Evolutionary conservation across 768 basidiomycete species (phyloP).

Genomic region (Aureoboletus auriporus): DNA sequence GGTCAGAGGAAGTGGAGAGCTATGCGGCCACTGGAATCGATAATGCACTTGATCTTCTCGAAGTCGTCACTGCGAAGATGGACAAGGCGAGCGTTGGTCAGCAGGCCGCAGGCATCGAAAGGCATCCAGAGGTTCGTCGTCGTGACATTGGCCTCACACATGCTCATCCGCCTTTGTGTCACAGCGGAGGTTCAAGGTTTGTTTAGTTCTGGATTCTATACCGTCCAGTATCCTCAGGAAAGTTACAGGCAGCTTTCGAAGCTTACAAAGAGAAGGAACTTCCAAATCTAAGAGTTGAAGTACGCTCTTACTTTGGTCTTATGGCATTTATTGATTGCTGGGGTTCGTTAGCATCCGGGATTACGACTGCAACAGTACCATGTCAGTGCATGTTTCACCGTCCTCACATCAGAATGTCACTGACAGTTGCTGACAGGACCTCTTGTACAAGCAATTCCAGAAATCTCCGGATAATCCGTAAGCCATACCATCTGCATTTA

Average conservation of each 20-base stretch:
- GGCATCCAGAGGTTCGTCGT: conserved; percentile 82
- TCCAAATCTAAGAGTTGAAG: conserved; percentile 72
- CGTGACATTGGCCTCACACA: background rate
- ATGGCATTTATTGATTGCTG: conserved; percentile 9
- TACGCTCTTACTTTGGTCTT: conserved; percentile 30
- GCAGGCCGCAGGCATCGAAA: conserved; percentile 82
- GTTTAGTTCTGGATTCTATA: background rate
- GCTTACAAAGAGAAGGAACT: conserved; percentile 87
- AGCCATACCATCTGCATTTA: conserved; percentile 20
- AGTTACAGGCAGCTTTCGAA: conserved; percentile 72
- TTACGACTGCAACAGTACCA: conserved; percentile 89
- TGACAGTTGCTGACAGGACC: conserved; percentile 47
- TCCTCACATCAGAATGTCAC: background rate
- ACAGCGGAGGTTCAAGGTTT: conserved; percentile 86
- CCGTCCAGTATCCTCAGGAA: conserved; percentile 3
- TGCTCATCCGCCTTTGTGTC: conserved; percentile 10
- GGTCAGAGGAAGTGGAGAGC: conserved; percentile 51
- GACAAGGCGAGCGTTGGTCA: conserved; percentile 90
- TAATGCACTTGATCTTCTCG: conserved; percentile 83
- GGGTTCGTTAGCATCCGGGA: conserved; percentile 66
- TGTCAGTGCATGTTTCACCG: conserved; percentile 34
- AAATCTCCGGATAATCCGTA: conserved; percentile 96
- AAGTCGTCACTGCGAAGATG: conserved; percentile 86
- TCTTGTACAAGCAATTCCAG: conserved; percentile 92
- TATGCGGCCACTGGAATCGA: conserved; percentile 86